Conservation (phyloP, 2,329 filamentous ascomycete genomes). For the Trichoderma oligosporum region DNA sequence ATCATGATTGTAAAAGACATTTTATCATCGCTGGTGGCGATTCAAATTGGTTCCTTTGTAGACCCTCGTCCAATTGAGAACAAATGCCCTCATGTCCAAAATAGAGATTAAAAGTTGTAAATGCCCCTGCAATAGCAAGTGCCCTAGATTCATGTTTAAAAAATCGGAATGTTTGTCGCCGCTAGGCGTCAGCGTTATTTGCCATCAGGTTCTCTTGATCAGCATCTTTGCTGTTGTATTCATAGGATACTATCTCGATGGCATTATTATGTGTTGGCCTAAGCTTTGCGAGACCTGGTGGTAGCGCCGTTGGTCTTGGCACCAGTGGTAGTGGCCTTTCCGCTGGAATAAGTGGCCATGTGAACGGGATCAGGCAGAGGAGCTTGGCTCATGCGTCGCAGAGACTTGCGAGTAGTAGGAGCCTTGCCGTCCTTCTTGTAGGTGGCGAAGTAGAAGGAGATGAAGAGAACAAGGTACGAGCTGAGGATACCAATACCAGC, state of each 20-base stretch:
- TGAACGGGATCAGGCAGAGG: constrained; percentile 70
- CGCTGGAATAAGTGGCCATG: constrained; percentile 48
- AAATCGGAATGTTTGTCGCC: neutral
- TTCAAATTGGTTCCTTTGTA: constrained; percentile 22
- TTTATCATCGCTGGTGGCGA: constrained; percentile 22
- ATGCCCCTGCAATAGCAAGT: neutral
- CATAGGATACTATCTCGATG: neutral
- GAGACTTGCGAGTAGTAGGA: constrained; percentile 73
- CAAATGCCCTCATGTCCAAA: constrained; percentile 19
- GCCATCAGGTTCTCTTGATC: neutral
- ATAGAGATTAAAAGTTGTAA: constrained; percentile 18
- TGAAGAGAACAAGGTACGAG: constrained; percentile 96
- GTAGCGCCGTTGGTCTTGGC: constrained; percentile 57
- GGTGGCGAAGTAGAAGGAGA: constrained; percentile 96
- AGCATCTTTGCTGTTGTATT: neutral
- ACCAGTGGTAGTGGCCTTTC: constrained; percentile 52
- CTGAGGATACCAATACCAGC: constrained; percentile 86
- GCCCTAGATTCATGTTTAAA: constrained; percentile 2
- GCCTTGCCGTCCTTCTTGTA: constrained; percentile 85
- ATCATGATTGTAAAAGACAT: constrained; percentile 32
- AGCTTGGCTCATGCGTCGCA: constrained; percentile 62
- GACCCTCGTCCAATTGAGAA: neutral
- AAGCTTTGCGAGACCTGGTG: constrained; percentile 67
- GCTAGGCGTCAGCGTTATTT: neutral
- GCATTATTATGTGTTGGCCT: constrained; percentile 19